Conservation (phyloP, 1,284 basidiomycete species). For the Irpex sp. region DNA sequence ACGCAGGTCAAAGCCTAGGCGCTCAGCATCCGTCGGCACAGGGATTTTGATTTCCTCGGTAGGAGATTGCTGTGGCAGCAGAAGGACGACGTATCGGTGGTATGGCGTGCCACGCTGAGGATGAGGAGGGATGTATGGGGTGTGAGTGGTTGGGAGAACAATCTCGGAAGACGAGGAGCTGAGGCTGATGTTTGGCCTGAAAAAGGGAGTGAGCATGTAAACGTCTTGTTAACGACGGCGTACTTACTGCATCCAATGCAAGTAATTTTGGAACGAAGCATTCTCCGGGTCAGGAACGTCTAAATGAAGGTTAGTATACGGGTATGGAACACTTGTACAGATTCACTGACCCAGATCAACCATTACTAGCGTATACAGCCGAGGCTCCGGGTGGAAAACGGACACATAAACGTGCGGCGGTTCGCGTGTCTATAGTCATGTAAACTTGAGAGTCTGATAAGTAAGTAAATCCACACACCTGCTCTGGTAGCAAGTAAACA, state of each 20-base stretch:
- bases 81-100: constrained; percentile 77
- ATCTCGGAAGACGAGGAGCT: constrained; percentile 49
- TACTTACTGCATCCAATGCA: constrained; percentile 85
- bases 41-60: constrained; percentile 34
- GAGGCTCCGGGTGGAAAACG: constrained; percentile 74
- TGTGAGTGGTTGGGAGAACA: constrained; percentile 42
- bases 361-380: constrained; percentile 85
- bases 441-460: background rate
- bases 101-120: constrained; percentile 81
- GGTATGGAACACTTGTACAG: constrained; percentile 42
- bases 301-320: constrained; percentile 25
- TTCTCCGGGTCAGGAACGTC: constrained; percentile 34
- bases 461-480: constrained; percentile 36
- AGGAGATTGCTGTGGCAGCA: constrained; percentile 62
- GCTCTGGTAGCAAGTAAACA: constrained; percentile 53
- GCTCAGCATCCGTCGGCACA: constrained; percentile 30
- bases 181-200: constrained; percentile 77
- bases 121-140: constrained; percentile 80
- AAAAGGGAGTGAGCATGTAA: constrained; percentile 2
- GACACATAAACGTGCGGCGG: constrained; percentile 65
- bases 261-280: constrained; percentile 63
- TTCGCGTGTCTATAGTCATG: constrained; percentile 44
- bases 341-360: constrained; percentile 68
- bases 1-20: constrained; percentile 61
- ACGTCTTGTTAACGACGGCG: background rate